Percentiles rank a stretch among this genome's conserved stretches.
Evolutionary conservation across 345 rosid genomes (phyloP).

Genomic region (Microthlaspi erraticum): DNA sequence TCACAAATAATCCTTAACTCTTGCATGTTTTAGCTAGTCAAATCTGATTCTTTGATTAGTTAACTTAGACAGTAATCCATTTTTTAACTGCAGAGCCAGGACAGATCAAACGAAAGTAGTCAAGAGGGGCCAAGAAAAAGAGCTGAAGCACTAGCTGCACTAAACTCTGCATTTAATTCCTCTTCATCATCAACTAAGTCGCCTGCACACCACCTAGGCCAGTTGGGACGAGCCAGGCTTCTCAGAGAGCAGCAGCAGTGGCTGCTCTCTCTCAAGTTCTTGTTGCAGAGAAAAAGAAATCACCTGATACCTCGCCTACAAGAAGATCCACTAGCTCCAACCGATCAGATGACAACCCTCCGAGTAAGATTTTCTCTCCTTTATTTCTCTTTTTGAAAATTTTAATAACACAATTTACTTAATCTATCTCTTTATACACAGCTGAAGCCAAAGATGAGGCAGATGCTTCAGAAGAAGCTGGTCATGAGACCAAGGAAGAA

Average conservation of each 20-base stretch:
- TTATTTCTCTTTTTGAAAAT: neutral
- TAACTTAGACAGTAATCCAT: too few species aligned
- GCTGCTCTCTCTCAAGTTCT: constrained; percentile 96
- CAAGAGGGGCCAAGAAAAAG: constrained; percentile 77
- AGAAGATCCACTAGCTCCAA: constrained; percentile 50
- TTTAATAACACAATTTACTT: neutral
- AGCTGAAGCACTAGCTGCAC: constrained; percentile 88
- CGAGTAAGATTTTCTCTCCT: constrained; percentile 56
- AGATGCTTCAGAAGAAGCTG: constrained; percentile 49
- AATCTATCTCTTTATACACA: constrained; percentile 27
- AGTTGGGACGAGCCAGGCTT: constrained; percentile 55
- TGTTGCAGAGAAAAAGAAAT: constrained; percentile 74
- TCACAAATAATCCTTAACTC: too few species aligned
- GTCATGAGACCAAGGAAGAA: constrained; percentile 52
- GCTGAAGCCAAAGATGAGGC: constrained; percentile 60
- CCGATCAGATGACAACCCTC: constrained; percentile 53
- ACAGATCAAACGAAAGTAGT: constrained; percentile 50
- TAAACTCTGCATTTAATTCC: constrained; percentile 70
- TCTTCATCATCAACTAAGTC: constrained; percentile 56
- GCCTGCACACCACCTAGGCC: constrained; percentile 55
- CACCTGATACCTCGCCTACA: constrained; percentile 73
- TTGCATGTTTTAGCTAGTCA: too few species aligned
- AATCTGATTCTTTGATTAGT: too few species aligned
- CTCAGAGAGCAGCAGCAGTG: constrained; percentile 98
- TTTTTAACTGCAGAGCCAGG: constrained; percentile 56